Conservation (phyloP, 306 rosid species). For the Quercus suber region DNA sequence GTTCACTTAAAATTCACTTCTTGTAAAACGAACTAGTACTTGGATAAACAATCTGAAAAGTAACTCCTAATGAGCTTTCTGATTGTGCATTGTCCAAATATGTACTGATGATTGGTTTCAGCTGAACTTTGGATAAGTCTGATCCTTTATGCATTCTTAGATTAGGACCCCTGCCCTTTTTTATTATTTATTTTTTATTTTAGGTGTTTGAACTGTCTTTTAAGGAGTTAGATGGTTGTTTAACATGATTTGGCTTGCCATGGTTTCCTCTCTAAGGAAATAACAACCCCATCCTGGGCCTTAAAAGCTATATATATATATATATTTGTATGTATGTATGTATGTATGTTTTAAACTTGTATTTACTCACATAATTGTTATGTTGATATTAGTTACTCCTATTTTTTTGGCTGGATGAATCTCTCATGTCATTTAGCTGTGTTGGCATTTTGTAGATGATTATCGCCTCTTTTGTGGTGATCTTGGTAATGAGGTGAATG, state of each 20-base stretch:
- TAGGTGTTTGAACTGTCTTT: neutral
- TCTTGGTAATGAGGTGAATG: conserved; percentile 98
- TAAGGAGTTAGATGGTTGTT: neutral
- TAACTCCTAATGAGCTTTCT: neutral
- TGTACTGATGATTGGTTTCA: neutral
- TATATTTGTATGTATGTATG: no score
- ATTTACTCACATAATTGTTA: neutral
- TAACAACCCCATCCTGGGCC: no score
- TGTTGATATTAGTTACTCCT: neutral
- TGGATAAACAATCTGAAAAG: neutral
- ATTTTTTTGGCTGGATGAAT: neutral
- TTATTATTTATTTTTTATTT: neutral
- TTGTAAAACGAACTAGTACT: neutral
- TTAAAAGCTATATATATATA: no score
- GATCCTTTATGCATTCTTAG: neutral
- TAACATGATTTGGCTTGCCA: neutral
- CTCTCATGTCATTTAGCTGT: conserved; percentile 1
- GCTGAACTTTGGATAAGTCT: neutral
- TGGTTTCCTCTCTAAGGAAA: no score
- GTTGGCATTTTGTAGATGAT: conserved; percentile 58
- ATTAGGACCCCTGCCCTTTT: neutral
- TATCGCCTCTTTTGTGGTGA: conserved; percentile 91
- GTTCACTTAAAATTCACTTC: neutral
- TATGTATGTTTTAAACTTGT: neutral
- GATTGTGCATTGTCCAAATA: neutral